Conservation (phyloP, 78 protist genomes). For the Dictyostelium purpureum region DNA sequence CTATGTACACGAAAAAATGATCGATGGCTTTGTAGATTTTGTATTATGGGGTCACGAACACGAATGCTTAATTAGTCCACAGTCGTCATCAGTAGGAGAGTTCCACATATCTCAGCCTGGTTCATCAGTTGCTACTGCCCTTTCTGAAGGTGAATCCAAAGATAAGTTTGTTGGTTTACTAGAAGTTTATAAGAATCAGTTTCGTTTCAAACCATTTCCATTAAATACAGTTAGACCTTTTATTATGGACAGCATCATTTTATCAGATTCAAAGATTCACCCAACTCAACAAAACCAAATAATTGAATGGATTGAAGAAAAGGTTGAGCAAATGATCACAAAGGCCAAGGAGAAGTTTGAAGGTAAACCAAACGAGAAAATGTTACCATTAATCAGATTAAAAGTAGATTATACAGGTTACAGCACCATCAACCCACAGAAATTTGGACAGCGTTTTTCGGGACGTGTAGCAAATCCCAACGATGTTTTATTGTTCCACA, state of each 20-base stretch:
- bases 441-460: constrained; percentile 86
- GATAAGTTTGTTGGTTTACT: constrained; percentile 91
- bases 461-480: constrained; percentile 90
- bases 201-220: constrained; percentile 52
- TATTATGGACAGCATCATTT: constrained; percentile 40
- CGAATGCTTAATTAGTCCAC: constrained; percentile 88
- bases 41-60: constrained; percentile 99
- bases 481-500: constrained; percentile 76
- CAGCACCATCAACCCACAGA: constrained; percentile 70
- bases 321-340: constrained; percentile 13
- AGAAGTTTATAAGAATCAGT: constrained; percentile 68
- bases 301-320: constrained; percentile 9
- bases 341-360: neutral
- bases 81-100: constrained; percentile 7
- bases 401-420: constrained; percentile 79
- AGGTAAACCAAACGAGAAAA: constrained; percentile 24
- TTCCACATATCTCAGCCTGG: constrained; percentile 96
- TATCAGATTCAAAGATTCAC: constrained; percentile 33
- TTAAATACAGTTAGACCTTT: constrained; percentile 89
- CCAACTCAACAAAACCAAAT: constrained; percentile 70
- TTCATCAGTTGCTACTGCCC: constrained; percentile 92
- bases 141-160: constrained; percentile 89
- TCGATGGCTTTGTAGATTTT: constrained; percentile 91
- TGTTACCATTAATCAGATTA: constrained; percentile 70
- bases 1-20: constrained; percentile 88